Percentiles rank a stretch among this genome's conserved stretches.
Evolutionary conservation across 305 asterid species (phyloP).

Genomic region (Fraxinus platypoda): DNA sequence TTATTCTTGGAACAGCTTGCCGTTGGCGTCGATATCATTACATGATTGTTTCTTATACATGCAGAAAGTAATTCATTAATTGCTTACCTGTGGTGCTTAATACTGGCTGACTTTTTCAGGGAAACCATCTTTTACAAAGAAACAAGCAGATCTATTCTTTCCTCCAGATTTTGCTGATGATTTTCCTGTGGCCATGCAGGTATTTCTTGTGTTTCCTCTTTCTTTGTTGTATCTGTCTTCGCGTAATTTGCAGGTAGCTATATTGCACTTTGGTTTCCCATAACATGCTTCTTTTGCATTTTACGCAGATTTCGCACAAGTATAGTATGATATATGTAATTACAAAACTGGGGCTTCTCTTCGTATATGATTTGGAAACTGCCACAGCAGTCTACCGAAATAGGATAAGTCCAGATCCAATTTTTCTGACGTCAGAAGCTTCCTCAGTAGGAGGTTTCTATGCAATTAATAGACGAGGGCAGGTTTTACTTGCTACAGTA

Average conservation of each 20-base stretch:
- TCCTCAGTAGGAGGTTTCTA: conserved; percentile 93
- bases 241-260: not conserved
- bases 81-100: conserved; percentile 18
- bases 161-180: conserved; percentile 89
- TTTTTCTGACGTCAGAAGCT: conserved; percentile 94
- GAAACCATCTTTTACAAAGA: conserved; percentile 74
- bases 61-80: not conserved
- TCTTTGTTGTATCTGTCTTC: not conserved
- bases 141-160: conserved; percentile 86
- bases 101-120: conserved; percentile 40
- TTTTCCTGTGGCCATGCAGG: conserved; percentile 54
- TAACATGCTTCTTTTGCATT: conserved; percentile 13
- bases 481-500: conserved; percentile 92
- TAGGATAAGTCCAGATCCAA: conserved; percentile 98
- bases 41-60: not conserved
- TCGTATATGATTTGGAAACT: conserved; percentile 56
- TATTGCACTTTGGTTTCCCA: conserved; percentile 12
- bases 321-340: conserved; percentile 46
- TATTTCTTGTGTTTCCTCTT: not conserved
- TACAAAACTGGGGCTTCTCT: conserved; percentile 51
- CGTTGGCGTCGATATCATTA: not conserved
- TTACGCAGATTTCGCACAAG: conserved; percentile 42
- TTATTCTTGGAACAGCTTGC: not conserved
- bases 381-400: conserved; percentile 97
- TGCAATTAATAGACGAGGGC: conserved; percentile 96